phyloP scores from a whole-genome alignment of 225 moss, liverwort and hornwort species.

The Physcomitrellopsis africana region DNA sequence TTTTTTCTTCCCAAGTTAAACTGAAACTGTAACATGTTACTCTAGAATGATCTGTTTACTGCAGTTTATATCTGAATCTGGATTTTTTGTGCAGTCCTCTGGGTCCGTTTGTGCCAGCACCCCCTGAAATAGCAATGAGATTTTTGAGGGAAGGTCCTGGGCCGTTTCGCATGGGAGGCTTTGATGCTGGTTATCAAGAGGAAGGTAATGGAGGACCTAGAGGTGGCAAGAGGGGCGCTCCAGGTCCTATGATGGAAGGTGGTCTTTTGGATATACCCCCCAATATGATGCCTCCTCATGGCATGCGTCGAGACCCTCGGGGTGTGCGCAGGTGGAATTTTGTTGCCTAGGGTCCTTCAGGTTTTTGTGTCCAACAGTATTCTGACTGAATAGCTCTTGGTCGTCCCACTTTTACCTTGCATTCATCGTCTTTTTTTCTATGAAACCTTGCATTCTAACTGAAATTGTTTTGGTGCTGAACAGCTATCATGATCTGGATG shows the following conservation, averaged over 20 bases:
- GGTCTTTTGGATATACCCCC: conserved; percentile 88
- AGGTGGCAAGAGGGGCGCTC: conserved; percentile 73
- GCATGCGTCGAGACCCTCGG: conserved; percentile 87
- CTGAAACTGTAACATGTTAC: no score
- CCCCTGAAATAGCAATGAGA: conserved; percentile 97
- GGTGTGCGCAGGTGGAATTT: conserved; percentile 82
- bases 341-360: neutral
- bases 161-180: conserved; percentile 84
- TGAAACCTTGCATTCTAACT: neutral
- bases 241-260: conserved; percentile 80
- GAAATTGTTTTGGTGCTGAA: conserved; percentile 20
- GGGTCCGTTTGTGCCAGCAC: conserved; percentile 99
- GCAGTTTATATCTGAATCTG: conserved; percentile 12
- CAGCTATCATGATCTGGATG: conserved; percentile 99
- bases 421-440: neutral
- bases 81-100: conserved; percentile 69
- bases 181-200: conserved; percentile 82
- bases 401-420: conserved; percentile 11
- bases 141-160: conserved; percentile 96
- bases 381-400: neutral
- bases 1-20: no score
- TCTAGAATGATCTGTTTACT: neutral
- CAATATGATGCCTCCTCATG: conserved; percentile 89
- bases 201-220: conserved; percentile 84
- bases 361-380: neutral